Evolutionary conservation across 306 rosid species (phyloP).

Genomic region (Senna tora): DNA sequence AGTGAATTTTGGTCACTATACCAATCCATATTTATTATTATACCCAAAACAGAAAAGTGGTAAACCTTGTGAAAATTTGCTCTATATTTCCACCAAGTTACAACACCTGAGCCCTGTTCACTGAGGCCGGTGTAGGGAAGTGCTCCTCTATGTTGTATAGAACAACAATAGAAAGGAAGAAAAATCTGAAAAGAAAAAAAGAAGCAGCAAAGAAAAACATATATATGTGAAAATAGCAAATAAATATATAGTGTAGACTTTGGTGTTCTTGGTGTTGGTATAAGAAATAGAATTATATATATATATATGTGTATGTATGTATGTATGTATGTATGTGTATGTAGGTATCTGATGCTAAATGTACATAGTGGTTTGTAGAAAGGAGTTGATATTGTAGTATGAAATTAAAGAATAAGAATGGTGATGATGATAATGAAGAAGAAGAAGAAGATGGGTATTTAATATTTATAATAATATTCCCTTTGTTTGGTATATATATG

Average conservation of each 20-base stretch:
- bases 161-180: conserved; percentile 34
- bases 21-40: conserved; percentile 43
- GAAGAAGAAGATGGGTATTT: conserved; percentile 31
- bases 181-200: background rate
- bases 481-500: conserved; percentile 46
- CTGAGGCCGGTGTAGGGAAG: conserved; percentile 57
- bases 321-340: background rate
- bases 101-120: conserved; percentile 52
- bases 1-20: conserved; percentile 35
- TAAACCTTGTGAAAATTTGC: conserved; percentile 24
- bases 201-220: background rate
- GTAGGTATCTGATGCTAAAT: conserved; percentile 47
- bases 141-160: conserved; percentile 50
- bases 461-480: conserved; percentile 41
- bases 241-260: conserved; percentile 40
- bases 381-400: conserved; percentile 44
- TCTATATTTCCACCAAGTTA: conserved; percentile 28
- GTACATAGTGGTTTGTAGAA: conserved; percentile 58
- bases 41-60: conserved; percentile 41
- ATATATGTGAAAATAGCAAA: conserved; percentile 35
- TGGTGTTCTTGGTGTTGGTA: conserved; percentile 38
- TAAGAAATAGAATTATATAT: conserved; percentile 44
- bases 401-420: conserved; percentile 44
- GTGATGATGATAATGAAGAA: conserved; percentile 5
- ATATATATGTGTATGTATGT: background rate